Conservation (phyloP, 2,329 filamentous ascomycete species). For the Exserohilum rostratum region DNA sequence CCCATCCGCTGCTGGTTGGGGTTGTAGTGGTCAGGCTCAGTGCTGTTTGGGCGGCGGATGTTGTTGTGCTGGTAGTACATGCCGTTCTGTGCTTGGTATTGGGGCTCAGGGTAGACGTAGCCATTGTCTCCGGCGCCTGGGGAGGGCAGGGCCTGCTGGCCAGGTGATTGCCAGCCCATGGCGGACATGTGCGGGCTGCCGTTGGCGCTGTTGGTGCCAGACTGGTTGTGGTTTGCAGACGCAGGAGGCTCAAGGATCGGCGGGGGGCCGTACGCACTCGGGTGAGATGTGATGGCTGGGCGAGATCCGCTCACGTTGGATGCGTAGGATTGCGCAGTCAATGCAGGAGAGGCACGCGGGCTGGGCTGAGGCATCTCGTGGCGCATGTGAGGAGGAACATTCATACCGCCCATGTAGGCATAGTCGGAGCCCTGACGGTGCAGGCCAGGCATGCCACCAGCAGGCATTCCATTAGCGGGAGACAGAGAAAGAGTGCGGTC, state of each 20-base stretch:
- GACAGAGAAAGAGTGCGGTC: constrained; percentile 81
- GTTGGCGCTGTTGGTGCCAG: constrained; percentile 66
- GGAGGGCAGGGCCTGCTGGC: constrained; percentile 73
- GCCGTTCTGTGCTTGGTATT: constrained; percentile 65
- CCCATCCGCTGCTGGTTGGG: constrained; percentile 48
- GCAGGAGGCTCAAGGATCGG: constrained; percentile 81
- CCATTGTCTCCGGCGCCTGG: constrained; percentile 71
- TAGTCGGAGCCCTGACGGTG: constrained; percentile 73
- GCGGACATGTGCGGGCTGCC: constrained; percentile 85
- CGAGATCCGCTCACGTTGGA: constrained; percentile 58
- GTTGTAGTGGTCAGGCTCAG: constrained; percentile 64
- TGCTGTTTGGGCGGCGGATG: constrained; percentile 75
- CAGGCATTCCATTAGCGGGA: constrained; percentile 74
- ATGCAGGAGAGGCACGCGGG: constrained; percentile 67
- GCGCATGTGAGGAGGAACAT: constrained; percentile 82
- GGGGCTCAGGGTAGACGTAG: constrained; percentile 81
- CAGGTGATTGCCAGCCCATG: constrained; percentile 86
- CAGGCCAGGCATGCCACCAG: constrained; percentile 67
- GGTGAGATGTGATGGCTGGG: constrained; percentile 80
- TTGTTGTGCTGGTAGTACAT: constrained; percentile 74
- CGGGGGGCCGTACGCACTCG: constrained; percentile 79
- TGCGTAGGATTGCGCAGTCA: constrained; percentile 69
- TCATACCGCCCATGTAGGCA: constrained; percentile 77
- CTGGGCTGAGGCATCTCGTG: constrained; percentile 74
- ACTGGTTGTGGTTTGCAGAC: constrained; percentile 76